Evolutionary conservation across 768 basidiomycete genomes (phyloP).

Genomic region (Rhizopogon sp.): DNA sequence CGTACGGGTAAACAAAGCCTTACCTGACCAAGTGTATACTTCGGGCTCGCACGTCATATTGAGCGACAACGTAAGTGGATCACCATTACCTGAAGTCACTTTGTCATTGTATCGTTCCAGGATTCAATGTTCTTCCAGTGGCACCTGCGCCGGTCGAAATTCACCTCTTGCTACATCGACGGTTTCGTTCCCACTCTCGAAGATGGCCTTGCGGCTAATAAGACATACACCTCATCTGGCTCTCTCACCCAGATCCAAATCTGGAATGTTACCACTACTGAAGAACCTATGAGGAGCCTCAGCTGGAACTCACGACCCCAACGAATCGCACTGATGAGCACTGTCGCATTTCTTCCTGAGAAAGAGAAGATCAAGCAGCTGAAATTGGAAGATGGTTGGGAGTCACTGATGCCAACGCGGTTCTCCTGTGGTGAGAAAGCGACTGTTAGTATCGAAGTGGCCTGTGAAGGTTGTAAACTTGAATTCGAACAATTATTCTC

Average conservation of each 20-base stretch:
- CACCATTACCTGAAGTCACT: neutral
- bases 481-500: constrained; percentile 16
- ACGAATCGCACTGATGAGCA: constrained; percentile 13
- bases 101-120: constrained; percentile 1
- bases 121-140: constrained; percentile 22
- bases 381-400: constrained; percentile 6
- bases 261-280: constrained; percentile 13
- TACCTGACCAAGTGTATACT: neutral
- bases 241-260: constrained; percentile 13
- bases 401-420: constrained; percentile 4
- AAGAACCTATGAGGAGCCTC: neutral
- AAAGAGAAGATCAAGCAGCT: constrained; percentile 2
- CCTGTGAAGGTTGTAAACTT: constrained; percentile 10
- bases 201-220: constrained; percentile 7
- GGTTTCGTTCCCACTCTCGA: constrained; percentile 9
- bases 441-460: constrained; percentile 10
- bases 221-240: constrained; percentile 10
- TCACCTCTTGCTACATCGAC: constrained; percentile 13
- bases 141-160: constrained; percentile 7
- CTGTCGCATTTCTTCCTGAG: constrained; percentile 5
- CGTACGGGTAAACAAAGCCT: constrained; percentile 1
- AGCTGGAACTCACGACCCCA: constrained; percentile 14
- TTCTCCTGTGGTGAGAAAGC: constrained; percentile 7
- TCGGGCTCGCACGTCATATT: neutral
- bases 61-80: neutral